A percentile compares a stretch with the other conserved stretches of the same genome.
Conservation (phyloP, 495 filamentous ascomycete genomes). For the Lophiostoma macrostomum region DNA sequence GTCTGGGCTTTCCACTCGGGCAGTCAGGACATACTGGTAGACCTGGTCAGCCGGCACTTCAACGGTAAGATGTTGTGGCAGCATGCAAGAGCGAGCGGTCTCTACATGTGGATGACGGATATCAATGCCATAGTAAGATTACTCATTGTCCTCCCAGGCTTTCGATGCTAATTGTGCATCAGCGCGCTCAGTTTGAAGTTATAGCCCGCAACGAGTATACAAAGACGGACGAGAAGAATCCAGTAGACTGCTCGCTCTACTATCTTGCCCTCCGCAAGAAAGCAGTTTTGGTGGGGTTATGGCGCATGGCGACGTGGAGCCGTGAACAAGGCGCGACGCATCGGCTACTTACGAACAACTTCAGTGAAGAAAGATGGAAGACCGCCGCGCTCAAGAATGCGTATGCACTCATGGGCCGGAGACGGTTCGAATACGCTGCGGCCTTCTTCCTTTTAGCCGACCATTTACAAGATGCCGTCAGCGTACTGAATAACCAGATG, state of each 20-base stretch:
- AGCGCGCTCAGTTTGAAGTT: conserved; percentile 79
- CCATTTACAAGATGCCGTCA: conserved; percentile 76
- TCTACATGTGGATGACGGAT: conserved; percentile 95
- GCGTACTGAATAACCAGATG: conserved; percentile 78
- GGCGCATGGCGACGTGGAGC: conserved; percentile 93
- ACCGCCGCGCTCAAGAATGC: conserved; percentile 94
- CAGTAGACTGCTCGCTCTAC: conserved; percentile 87
- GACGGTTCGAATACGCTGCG: conserved; percentile 91
- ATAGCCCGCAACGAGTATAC: conserved; percentile 93
- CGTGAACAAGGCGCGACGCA: conserved; percentile 77
- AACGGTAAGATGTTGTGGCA: conserved; percentile 77
- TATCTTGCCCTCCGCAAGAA: conserved; percentile 93
- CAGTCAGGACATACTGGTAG: conserved; percentile 88
- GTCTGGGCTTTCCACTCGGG: conserved; percentile 90
- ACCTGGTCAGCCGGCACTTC: conserved; percentile 80
- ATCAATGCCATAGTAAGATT: conserved; percentile 65
- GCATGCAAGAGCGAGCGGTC: conserved; percentile 77
- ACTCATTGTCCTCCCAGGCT: neutral
- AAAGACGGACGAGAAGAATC: conserved; percentile 81
- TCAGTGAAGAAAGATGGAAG: conserved; percentile 79
- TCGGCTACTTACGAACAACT: conserved; percentile 79
- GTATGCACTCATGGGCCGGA: conserved; percentile 90
- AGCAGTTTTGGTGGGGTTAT: conserved; percentile 83
- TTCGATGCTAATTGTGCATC: conserved; percentile 9
- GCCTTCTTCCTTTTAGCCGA: conserved; percentile 94